Evolutionary conservation across 106 monocot genomes (phyloP).

Genomic region (Gastrodia elata): DNA sequence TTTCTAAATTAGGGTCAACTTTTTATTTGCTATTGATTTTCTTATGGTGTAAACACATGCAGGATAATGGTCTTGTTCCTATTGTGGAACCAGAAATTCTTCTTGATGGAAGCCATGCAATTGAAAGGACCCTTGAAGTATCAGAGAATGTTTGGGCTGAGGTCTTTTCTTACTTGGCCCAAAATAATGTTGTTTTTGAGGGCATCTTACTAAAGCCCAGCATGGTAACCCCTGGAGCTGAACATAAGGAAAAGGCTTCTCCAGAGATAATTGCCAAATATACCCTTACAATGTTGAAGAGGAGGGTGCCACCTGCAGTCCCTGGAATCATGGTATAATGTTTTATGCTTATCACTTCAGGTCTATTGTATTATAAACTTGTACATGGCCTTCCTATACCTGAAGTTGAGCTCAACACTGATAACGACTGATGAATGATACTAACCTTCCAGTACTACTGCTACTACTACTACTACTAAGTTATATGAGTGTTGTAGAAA

Average conservation of each 20-base stretch:
- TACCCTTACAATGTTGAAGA: slow-evolving; percentile 63
- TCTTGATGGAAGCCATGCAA: slow-evolving; percentile 82
- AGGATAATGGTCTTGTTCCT: slow-evolving; percentile 96
- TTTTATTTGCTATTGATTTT: neutral
- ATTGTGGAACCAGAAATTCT: slow-evolving; percentile 98
- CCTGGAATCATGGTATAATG: slow-evolving; percentile 90
- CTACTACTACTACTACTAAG: neutral
- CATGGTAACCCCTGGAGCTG: slow-evolving; percentile 97
- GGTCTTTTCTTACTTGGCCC: slow-evolving; percentile 80
- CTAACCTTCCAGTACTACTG: no score
- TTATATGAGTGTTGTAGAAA: neutral
- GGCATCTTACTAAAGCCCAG: slow-evolving; percentile 90
- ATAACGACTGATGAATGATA: no score
- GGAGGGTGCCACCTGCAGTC: slow-evolving; percentile 86
- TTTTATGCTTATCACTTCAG: neutral
- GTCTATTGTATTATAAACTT: neutral
- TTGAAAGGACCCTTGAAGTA: slow-evolving; percentile 86
- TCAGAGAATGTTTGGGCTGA: slow-evolving; percentile 88
- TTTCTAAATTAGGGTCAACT: neutral
- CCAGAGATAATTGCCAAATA: slow-evolving; percentile 70
- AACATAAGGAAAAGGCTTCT: slow-evolving; percentile 80
- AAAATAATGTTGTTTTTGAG: slow-evolving; percentile 84
- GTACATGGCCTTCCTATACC: neutral
- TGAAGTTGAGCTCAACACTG: neutral
- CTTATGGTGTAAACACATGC: slow-evolving; percentile 5